phyloP scores from a whole-genome alignment of 805 yeast species.

The Saccharomycopsis javanensis region DNA sequence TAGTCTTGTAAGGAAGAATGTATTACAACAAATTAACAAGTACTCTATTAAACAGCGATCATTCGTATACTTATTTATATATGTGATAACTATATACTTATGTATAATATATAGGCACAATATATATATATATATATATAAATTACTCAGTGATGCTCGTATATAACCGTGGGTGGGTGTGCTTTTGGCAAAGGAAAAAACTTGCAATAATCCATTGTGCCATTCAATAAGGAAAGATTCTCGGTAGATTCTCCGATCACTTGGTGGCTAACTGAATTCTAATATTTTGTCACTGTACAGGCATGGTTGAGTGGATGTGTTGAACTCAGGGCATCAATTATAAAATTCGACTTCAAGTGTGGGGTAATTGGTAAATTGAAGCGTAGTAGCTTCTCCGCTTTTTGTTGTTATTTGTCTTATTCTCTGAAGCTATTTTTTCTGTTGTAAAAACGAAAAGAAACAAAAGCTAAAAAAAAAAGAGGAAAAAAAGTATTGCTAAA shows the following conservation, averaged over 20 bases:
- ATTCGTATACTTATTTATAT: no score
- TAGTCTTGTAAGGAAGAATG: not conserved
- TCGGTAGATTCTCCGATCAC: not conserved
- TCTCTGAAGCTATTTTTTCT: not conserved
- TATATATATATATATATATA: no score
- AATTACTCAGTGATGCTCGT: not conserved
- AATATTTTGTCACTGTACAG: not conserved
- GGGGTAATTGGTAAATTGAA: no score
- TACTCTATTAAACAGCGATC: no score
- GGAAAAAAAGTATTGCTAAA: no score
- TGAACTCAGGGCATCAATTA: not conserved
- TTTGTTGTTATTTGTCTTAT: not conserved
- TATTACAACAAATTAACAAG: no score
- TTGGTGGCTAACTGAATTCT: not conserved
- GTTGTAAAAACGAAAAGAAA: no score
- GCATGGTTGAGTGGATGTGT: not conserved
- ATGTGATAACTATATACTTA: no score
- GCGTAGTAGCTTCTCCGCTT: not conserved
- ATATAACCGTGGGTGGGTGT: not conserved
- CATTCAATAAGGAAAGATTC: not conserved
- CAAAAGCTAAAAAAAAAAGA: no score
- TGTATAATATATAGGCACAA: no score
- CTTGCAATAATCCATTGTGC: not conserved
- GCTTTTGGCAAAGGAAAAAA: not conserved
- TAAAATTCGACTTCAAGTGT: not conserved